A percentile compares a stretch with the other conserved stretches of the same genome.
Evolutionary conservation across 805 yeast genomes (phyloP).

Genomic region (Candida railenensis): DNA sequence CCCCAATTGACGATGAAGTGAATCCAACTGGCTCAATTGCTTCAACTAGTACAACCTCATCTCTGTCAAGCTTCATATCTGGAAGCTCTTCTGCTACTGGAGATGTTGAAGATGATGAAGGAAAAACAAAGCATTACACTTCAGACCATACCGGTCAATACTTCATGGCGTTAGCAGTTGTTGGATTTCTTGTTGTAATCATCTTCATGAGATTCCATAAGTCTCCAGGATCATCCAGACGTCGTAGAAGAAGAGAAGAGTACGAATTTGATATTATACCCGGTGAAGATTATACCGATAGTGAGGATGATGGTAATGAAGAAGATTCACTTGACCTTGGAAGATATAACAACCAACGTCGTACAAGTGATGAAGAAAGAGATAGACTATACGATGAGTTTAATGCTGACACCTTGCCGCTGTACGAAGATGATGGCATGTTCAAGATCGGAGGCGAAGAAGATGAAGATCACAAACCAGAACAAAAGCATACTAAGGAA

Average conservation of each 20-base stretch:
- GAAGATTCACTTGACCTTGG: slow-evolving; percentile 37
- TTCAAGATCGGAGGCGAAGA: slow-evolving; percentile 42
- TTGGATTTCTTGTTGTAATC: slow-evolving; percentile 56
- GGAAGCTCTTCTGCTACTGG: slow-evolving; percentile 8
- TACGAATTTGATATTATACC: slow-evolving; percentile 78
- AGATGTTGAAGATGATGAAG: slow-evolving; percentile 31
- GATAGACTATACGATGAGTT: slow-evolving; percentile 41
- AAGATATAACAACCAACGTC: slow-evolving; percentile 10
- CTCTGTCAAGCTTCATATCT: not conserved
- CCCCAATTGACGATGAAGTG: not conserved
- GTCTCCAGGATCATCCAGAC: slow-evolving; percentile 39
- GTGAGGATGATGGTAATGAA: slow-evolving; percentile 29
- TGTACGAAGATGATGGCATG: slow-evolving; percentile 36
- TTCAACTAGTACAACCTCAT: not conserved
- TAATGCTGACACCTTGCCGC: slow-evolving; percentile 37
- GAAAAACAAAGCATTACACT: slow-evolving; percentile 32
- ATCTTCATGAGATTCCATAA: slow-evolving; percentile 44
- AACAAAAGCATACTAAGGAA: not conserved
- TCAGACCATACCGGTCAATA: slow-evolving; percentile 57
- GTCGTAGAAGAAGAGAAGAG: slow-evolving; percentile 65
- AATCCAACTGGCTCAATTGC: slow-evolving; percentile 1
- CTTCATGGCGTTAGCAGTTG: slow-evolving; percentile 54
- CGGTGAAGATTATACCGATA: slow-evolving; percentile 54
- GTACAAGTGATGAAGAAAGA: slow-evolving; percentile 32
- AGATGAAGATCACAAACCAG: slow-evolving; percentile 16